Base-by-base conservation (phyloP, 306 rosid genomes). In the Sphenostylis stenocarpa region DNA sequence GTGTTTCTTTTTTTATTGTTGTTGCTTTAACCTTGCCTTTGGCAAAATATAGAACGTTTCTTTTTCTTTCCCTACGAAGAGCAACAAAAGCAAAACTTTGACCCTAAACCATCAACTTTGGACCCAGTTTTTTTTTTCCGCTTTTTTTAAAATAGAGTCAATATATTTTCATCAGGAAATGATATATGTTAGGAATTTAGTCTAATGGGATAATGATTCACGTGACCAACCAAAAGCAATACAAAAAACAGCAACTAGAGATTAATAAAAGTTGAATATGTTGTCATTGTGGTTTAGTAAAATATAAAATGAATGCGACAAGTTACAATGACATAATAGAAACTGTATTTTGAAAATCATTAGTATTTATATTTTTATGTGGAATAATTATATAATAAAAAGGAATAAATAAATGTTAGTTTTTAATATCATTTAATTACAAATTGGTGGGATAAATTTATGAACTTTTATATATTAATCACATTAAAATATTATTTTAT, bases 71-170 rank as follows among this genome's bases (percentile, higher is more conserved):
- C 61, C 73, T 70, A 36, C 47, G 3, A 6, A 77, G 23, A 41
- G 47, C 60, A 57, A 12, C 79, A 72, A 77, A 38, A 53, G 68
- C 57, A 39, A 39, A 72, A 52, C 16, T 52, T 72, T 4, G 61
- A 68, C 41, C 38, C 20, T 21, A 26, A 26, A 26, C 28, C 28
- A 1, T 26, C n/a, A 26, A 26, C 1, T 26, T 26, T 26, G 28
- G 28, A 26, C 28, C 28, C 28, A 26, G 13, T 19, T 43, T 48
- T 57, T 48, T 57, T 26, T 24, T 26, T 24, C 20, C 13, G 26
- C 15, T 17, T 48, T 79, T 70, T 60, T 52, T 12, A 48, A 48
- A 51, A 66, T 33, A 47, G 13, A 48, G 72, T 63, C 7, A n/a
- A 63, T 34, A 8, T 34, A 19, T 7, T 36, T 29, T 36, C 12